These are phyloP conservation scores for Boletus rufocinnamomeus DNA, from an alignment of 768 basidiomycete genomes.

Conservation along the genomic window DNA sequence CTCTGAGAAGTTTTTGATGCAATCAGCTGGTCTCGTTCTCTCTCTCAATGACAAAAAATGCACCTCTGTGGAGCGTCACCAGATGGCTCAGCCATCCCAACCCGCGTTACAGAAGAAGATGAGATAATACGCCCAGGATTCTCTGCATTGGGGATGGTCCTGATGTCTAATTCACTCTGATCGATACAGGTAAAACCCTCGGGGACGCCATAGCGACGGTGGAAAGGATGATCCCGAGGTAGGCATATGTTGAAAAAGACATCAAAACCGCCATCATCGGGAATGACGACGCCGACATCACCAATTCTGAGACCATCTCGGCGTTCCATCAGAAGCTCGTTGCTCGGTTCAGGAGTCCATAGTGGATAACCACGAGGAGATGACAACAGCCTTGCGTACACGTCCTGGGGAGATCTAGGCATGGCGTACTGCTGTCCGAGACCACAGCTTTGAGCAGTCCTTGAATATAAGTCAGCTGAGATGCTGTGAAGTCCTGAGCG, in stretches of 20 bases:
- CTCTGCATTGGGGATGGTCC: slow-evolving; percentile 2
- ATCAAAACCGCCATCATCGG: slow-evolving; percentile 34
- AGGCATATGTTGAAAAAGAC: slow-evolving; percentile 38
- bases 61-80: not conserved
- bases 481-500: not conserved
- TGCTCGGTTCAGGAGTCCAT: slow-evolving; percentile 33
- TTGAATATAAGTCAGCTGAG: not conserved
- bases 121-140: not conserved
- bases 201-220: slow-evolving; percentile 24
- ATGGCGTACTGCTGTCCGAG: not conserved
- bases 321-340: slow-evolving; percentile 25
- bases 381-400: slow-evolving; percentile 16
- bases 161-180: slow-evolving; percentile 6
- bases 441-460: not conserved
- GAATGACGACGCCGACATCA: slow-evolving; percentile 30
- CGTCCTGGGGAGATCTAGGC: slow-evolving; percentile 8
- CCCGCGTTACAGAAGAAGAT: not conserved
- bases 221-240: slow-evolving; percentile 29
- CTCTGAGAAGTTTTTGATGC: not conserved
- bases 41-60: not conserved
- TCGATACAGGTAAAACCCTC: slow-evolving; percentile 25
- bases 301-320: slow-evolving; percentile 34
- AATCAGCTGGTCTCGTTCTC: not conserved
- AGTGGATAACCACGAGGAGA: slow-evolving; percentile 31
- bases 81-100: not conserved